Evolutionary conservation across 768 basidiomycete genomes (phyloP).

Genomic region (Pisolithus microcarpus): DNA sequence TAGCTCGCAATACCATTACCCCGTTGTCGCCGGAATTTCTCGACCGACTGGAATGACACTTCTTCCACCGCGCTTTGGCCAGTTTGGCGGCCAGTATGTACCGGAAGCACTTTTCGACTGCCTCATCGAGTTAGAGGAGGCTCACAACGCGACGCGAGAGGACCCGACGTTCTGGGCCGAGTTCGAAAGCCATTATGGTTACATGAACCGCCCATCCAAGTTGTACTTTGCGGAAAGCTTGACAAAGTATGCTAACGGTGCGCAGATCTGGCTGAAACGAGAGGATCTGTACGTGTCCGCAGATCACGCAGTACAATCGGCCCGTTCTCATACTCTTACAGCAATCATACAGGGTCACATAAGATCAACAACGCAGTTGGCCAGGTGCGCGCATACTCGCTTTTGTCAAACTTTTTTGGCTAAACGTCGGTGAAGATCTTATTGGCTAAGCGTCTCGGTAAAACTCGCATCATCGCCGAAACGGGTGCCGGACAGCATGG

Average conservation of each 20-base stretch:
- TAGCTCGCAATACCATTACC: background rate
- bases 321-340: conserved; percentile 22
- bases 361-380: conserved; percentile 99
- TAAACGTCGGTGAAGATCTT: conserved; percentile 56
- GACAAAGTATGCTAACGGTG: conserved; percentile 85
- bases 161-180: conserved; percentile 94
- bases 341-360: conserved; percentile 97
- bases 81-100: conserved; percentile 97
- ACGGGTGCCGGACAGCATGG: conserved; percentile 99
- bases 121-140: conserved; percentile 82
- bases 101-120: conserved; percentile 95
- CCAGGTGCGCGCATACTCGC: conserved; percentile 47
- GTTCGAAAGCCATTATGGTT: conserved; percentile 78
- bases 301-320: background rate
- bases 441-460: conserved; percentile 88
- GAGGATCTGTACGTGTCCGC: conserved; percentile 66
- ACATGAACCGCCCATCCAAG: conserved; percentile 92
- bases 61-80: conserved; percentile 82
- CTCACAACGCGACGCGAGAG: conserved; percentile 77
- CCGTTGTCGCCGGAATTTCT: conserved; percentile 5
- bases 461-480: conserved; percentile 96
- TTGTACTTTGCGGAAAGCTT: conserved; percentile 88
- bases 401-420: conserved; percentile 2
- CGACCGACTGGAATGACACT: conserved; percentile 32
- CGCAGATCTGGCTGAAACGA: conserved; percentile 96